Base-by-base conservation (phyloP, 768 basidiomycete species). In the Pleurotus tuber-regium region DNA sequence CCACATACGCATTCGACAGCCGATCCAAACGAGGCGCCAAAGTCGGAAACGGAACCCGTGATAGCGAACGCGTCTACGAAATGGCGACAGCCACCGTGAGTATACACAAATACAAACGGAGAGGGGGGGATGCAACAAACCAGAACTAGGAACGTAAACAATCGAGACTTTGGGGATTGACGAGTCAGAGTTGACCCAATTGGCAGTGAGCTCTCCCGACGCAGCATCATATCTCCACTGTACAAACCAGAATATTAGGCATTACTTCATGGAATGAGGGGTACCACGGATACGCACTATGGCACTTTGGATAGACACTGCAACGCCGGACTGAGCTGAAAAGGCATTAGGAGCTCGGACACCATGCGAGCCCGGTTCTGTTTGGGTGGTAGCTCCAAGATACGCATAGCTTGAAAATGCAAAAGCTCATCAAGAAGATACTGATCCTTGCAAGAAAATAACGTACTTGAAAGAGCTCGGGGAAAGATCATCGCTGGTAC, bases 401-500 rank as follows among this genome's bases (percentile, higher is more conserved):
- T 48, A 48, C n/a, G 46, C 46, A 30, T 48, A 48, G 31, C 46
- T 48, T 33, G 18, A 35, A 24, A 48, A 16, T 14, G 19, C n/a
- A n/a, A n/a, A n/a, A n/a, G n/a, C n/a, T n/a, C 21, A 18, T 2
- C 43, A 25, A 23, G 3, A 31, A 29, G 18, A 19, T 42, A 4
- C 23, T 24, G 1, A 23, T 6, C 21, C 14, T 8, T 31, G 14
- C 14, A 4, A 19, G 28, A 47, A 11, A 19, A 4, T 26, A 4
- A 47, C 46, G 14, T 33, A 48, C 46, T 48, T 8, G 31, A 33
- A 48, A 9, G 28, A 18, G 7, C 30, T 31, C 5, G 46, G 30
- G 7, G n/a, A 12, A 5, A 48, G 30, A 30, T 33, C 18, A 9
- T 31, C 6, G 21, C 23, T 26, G 3, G 18, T 24, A 31, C 35